Percentiles rank a stretch among this genome's conserved stretches.
Conservation (phyloP, 345 rosid species). For the Xanthoceras sorbifolium region DNA sequence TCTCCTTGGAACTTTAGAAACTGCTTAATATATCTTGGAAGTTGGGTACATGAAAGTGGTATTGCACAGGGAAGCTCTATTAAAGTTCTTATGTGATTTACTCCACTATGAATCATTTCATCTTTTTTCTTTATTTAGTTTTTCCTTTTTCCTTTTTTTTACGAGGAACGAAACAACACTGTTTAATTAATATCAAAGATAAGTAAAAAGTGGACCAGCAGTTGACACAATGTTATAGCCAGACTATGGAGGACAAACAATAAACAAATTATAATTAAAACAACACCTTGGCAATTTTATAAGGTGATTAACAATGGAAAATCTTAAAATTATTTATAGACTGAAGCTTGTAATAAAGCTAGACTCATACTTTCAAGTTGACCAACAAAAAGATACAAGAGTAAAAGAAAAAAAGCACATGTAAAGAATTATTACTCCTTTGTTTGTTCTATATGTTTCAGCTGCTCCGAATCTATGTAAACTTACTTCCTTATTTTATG, state of each 20-base stretch:
- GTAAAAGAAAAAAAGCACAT: not conserved
- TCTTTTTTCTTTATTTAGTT: too few species aligned
- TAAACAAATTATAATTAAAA: not conserved
- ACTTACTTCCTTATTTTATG: not conserved
- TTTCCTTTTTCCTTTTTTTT: too few species aligned
- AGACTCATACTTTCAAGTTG: not conserved
- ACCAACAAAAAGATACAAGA: not conserved
- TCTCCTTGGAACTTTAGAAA: conserved; percentile 2
- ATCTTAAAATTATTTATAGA: not conserved
- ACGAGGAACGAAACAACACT: too few species aligned
- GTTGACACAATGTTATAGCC: too few species aligned
- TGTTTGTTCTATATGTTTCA: not conserved
- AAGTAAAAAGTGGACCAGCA: too few species aligned
- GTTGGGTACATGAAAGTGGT: not conserved
- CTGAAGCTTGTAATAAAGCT: not conserved
- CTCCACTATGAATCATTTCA: too few species aligned
- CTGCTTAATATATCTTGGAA: not conserved
- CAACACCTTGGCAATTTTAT: not conserved
- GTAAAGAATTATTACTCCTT: not conserved
- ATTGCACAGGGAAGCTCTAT: not conserved
- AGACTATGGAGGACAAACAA: not conserved
- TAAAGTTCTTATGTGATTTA: not conserved
- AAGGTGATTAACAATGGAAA: not conserved
- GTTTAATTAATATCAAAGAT: too few species aligned
- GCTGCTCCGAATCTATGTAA: not conserved